Evolutionary conservation across 805 yeast genomes (phyloP), one percentile per base, ranked within the genome.

Genomic region (Cyberlindnera saturnus): DNA sequence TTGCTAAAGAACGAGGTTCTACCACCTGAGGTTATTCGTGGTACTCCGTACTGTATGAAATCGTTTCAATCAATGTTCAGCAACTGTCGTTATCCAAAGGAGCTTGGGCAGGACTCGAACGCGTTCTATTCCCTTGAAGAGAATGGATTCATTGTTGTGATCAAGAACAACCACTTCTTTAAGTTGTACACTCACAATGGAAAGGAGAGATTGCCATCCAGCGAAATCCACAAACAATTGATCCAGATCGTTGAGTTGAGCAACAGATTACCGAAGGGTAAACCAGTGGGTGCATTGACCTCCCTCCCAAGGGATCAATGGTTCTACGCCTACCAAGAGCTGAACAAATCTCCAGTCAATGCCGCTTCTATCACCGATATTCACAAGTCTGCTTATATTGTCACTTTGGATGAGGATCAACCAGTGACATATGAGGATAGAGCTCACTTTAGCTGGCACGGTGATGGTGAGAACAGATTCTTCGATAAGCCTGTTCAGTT

Each of bases 401-500:
- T 91, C 40, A 81, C 93, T 56, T 74, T 91, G 42, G 99, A 91
- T 59, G 80, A 84, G 53, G 66, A 63, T 11, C 52, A 63, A 17
- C 96, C 97, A 14, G 71, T 79, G 40, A 82, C 95, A 26, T 73
- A 82, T 47, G 91, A 83, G 60, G 95, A 88, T 61, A 83, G 88
- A 58, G 82, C 96, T 4, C 79, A 79, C 60, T 82, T 78, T 63
- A 77, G 80, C 60, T 91, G 98, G 98, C 96, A 88, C 67, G 97
- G 98, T n/a, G 77, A 88, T 65, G 96, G 97, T 43, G 66, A 71
- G 55, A 91, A 93, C 72, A 75, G 99, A 57, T 91, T 75, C 71
- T 91, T 76, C 63, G 98, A 91, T 71, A 91, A 91, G 71, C 91
- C 96, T 4, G 69, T 86, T 47, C 93, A 91, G 70, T 81, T 87